phyloP scores from a whole-genome alignment of 352 stramenopile genomes.

The Pythium biforme region DNA sequence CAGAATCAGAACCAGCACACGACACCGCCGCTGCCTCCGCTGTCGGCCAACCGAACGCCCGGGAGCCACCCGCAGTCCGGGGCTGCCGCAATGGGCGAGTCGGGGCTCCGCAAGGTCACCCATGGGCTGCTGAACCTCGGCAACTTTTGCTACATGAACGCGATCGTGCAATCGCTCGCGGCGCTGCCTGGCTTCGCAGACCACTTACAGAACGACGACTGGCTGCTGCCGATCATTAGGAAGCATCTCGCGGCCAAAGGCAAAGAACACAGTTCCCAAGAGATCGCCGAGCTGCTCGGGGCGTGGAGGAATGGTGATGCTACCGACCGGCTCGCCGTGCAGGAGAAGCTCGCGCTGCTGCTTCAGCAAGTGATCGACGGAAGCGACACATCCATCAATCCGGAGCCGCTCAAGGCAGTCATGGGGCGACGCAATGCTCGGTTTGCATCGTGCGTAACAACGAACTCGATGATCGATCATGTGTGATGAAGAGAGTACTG shows the following conservation, averaged over 20 bases:
- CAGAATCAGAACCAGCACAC: too few species aligned
- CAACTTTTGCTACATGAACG: conserved; percentile 94
- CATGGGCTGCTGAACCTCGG: conserved; percentile 94
- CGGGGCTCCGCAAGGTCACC: conserved; percentile 36
- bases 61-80: not conserved
- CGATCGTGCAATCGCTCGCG: conserved; percentile 85
- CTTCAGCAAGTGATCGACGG: conserved; percentile 61
- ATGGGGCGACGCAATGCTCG: conserved; percentile 78
- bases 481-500: not conserved
- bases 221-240: conserved; percentile 53
- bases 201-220: conserved; percentile 52
- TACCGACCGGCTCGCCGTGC: conserved; percentile 51
- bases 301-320: conserved; percentile 51
- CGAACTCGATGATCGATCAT: too few species aligned
- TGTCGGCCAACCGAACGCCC: not conserved
- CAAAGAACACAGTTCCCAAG: conserved; percentile 31
- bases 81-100: not conserved
- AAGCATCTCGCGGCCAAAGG: conserved; percentile 39
- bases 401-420: conserved; percentile 70
- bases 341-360: conserved; percentile 55
- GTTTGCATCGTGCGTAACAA: conserved; percentile 74
- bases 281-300: conserved; percentile 48
- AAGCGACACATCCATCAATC: conserved; percentile 71
- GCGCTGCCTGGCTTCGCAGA: conserved; percentile 65
- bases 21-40: conserved; percentile 14